Evolutionary conservation across 164 flowering plant species (phyloP).

Genomic region (Echeveria elegans): DNA sequence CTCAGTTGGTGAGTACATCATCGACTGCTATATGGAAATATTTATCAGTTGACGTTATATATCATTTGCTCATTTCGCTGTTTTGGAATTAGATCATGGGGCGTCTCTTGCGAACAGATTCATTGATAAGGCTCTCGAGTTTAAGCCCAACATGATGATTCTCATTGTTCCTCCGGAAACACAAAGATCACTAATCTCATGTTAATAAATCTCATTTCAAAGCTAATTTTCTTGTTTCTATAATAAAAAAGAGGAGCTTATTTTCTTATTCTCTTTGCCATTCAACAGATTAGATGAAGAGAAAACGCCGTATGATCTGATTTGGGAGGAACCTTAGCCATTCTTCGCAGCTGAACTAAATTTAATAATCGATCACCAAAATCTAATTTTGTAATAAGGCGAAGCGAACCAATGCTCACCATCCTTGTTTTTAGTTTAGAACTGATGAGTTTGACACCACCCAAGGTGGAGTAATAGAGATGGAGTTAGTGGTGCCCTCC

Average conservation of each 20-base stretch:
- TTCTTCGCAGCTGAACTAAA: too few relatives aligned
- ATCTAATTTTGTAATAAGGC: too few relatives aligned
- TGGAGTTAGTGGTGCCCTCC: too few relatives aligned
- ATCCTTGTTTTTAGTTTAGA: too few relatives aligned
- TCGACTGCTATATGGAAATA: background rate
- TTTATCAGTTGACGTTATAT: background rate
- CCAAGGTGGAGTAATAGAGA: too few relatives aligned
- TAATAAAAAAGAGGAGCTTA: too few relatives aligned
- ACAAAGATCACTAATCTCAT: slow-evolving; percentile 31
- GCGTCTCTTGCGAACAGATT: slow-evolving; percentile 62
- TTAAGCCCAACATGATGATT: slow-evolving; percentile 76
- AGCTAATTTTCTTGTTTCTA: background rate
- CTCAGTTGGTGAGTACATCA: slow-evolving; percentile 47
- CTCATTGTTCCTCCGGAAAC: slow-evolving; percentile 84
- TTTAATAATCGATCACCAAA: too few relatives aligned
- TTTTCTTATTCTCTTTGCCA: slow-evolving; percentile 7
- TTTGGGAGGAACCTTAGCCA: slow-evolving; percentile 91
- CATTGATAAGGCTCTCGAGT: slow-evolving; percentile 74
- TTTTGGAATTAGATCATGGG: slow-evolving; percentile 60
- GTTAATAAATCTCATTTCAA: slow-evolving; percentile 5
- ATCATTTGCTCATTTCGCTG: slow-evolving; percentile 1
- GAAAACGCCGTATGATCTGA: slow-evolving; percentile 38
- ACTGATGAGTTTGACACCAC: too few relatives aligned
- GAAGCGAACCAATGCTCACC: too few relatives aligned
- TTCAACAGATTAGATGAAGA: slow-evolving; percentile 54